A percentile compares a stretch with the other conserved stretches of the same genome.
These are phyloP conservation scores for Acer campestre DNA, from an alignment of 345 rosid genomes.

Conservation along the genomic window DNA sequence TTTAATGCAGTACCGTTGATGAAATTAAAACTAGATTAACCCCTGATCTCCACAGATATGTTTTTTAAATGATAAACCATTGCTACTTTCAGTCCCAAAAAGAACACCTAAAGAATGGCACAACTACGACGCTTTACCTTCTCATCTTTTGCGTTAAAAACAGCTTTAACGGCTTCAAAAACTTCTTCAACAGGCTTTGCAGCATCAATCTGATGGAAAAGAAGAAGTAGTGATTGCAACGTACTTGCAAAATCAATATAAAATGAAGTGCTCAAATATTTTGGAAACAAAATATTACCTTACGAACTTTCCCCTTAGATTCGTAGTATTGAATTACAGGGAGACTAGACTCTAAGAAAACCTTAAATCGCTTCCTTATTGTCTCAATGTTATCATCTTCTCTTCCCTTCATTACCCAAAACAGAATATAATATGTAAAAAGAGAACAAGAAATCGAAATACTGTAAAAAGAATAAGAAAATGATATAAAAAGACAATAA, in stretches of 20 bases:
- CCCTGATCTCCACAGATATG: not conserved
- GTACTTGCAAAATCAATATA: not conserved
- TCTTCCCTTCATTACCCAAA: constrained; percentile 58
- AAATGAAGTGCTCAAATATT: not conserved
- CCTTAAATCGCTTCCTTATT: constrained; percentile 63
- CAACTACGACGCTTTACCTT: constrained; percentile 37
- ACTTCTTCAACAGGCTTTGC: constrained; percentile 64
- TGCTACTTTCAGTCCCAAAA: not conserved
- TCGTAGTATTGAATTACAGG: constrained; percentile 55
- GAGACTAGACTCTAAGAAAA: constrained; percentile 60
- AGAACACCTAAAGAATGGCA: constrained; percentile 12
- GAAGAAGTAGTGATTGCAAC: constrained; percentile 10
- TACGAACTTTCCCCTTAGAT: constrained; percentile 59
- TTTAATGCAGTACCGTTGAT: not conserved
- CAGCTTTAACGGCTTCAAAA: constrained; percentile 53
- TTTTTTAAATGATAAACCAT: not conserved
- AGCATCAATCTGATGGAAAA: constrained; percentile 61
- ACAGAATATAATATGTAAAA: not conserved
- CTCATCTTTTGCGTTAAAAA: constrained; percentile 50
- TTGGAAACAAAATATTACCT: constrained; percentile 40
- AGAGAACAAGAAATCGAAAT: not conserved
- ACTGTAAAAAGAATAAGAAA: not conserved
- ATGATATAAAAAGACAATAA: not conserved
- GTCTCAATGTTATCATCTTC: constrained; percentile 74
- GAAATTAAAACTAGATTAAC: not conserved